Evolutionary conservation across 2,329 filamentous ascomycete species (phyloP).

Genomic region (Calonectria hawksworthii): DNA sequence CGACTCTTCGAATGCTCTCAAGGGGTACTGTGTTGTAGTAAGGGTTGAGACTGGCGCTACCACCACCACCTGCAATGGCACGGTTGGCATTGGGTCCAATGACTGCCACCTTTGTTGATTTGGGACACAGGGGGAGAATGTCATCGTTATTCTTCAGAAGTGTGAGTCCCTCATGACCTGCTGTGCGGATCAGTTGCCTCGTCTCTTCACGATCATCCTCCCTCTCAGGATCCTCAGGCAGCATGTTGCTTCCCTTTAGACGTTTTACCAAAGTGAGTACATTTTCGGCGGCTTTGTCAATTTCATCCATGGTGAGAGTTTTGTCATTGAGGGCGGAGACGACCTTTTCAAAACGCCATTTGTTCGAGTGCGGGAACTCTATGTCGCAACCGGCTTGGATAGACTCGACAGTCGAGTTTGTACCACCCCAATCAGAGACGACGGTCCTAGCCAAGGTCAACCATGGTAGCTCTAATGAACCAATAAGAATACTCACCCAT

Average conservation of each 20-base stretch:
- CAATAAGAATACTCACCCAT: constrained; percentile 59
- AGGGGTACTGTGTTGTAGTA: constrained; percentile 76
- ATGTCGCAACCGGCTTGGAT: constrained; percentile 70
- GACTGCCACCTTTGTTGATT: constrained; percentile 71
- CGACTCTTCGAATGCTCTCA: constrained; percentile 70
- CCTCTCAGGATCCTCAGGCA: constrained; percentile 68
- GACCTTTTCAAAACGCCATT: constrained; percentile 71
- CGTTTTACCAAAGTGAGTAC: constrained; percentile 72
- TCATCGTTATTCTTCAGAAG: constrained; percentile 73
- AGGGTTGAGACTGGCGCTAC: constrained; percentile 77
- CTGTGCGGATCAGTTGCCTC: constrained; percentile 70
- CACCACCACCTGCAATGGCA: constrained; percentile 76
- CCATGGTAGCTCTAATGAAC: neutral
- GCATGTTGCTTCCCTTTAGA: constrained; percentile 72
- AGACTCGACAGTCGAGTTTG: constrained; percentile 69
- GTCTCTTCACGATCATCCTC: constrained; percentile 71
- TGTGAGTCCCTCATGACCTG: constrained; percentile 73
- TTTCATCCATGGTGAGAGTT: constrained; percentile 60
- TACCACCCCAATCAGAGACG: constrained; percentile 71
- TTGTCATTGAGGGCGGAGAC: constrained; percentile 66
- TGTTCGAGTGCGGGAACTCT: constrained; percentile 69
- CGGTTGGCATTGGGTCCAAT: constrained; percentile 78
- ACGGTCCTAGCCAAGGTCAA: constrained; percentile 58
- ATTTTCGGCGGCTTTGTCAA: constrained; percentile 72
- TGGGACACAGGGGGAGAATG: constrained; percentile 70